Evolutionary conservation across 495 filamentous ascomycete species (phyloP).

Genomic region (Penicillium daleae): DNA sequence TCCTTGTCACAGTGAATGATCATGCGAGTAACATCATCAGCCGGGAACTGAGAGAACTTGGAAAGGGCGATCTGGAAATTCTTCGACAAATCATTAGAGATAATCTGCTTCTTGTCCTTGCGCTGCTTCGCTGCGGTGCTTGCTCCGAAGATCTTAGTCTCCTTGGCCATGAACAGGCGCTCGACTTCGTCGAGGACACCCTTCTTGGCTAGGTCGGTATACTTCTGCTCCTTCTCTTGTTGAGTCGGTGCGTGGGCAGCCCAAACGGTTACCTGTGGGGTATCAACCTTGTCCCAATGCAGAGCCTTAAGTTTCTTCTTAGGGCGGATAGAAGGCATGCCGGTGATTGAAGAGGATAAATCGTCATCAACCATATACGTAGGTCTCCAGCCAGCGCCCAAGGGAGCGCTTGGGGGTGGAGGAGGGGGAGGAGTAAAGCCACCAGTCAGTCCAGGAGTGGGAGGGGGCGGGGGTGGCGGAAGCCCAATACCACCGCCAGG

Average conservation of each 20-base stretch:
- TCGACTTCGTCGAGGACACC: constrained; percentile 97
- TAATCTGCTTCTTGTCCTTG: constrained; percentile 96
- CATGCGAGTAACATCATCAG: constrained; percentile 85
- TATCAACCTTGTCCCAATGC: constrained; percentile 98
- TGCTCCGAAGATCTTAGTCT: constrained; percentile 81
- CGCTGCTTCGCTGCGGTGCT: constrained; percentile 68
- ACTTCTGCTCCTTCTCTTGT: constrained; percentile 91
- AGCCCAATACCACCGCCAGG: constrained; percentile 54
- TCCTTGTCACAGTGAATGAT: constrained; percentile 94
- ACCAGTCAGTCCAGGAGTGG: constrained; percentile 42
- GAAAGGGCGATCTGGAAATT: constrained; percentile 91
- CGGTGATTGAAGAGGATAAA: constrained; percentile 45
- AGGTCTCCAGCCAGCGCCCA: constrained; percentile 59
- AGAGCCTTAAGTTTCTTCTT: constrained; percentile 99
- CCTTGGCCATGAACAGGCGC: constrained; percentile 95
- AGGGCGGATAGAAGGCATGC: constrained; percentile 77
- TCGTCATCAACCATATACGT: constrained; percentile 52
- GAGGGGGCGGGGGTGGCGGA: constrained; percentile 58
- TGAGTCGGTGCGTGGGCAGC: constrained; percentile 77
- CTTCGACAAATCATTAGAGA: constrained; percentile 87
- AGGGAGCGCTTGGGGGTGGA: constrained; percentile 59
- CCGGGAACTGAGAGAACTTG: constrained; percentile 80
- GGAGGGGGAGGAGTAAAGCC: constrained; percentile 56
- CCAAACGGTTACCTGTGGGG: constrained; percentile 94
- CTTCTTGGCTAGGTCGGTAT: constrained; percentile 85